These are phyloP conservation scores for Butyriboletus loyo DNA, from an alignment of 768 basidiomycete genomes.

Conservation along the genomic window DNA sequence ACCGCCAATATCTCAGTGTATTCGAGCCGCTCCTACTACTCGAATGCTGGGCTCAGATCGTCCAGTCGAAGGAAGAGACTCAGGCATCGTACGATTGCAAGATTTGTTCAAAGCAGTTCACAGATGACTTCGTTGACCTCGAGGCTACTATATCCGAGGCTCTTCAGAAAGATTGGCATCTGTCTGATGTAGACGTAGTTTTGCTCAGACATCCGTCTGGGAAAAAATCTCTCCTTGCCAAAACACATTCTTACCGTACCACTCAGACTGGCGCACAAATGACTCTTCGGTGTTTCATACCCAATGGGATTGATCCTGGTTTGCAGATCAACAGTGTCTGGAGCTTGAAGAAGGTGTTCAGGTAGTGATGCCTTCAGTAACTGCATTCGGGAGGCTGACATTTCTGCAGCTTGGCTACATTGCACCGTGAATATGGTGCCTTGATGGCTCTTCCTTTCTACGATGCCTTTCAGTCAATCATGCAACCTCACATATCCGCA, in stretches of 20 bases:
- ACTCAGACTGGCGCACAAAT: slow-evolving; percentile 49
- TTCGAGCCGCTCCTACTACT: slow-evolving; percentile 85
- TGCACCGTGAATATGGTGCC: slow-evolving; percentile 90
- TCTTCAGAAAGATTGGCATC: slow-evolving; percentile 66
- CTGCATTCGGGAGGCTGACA: slow-evolving; percentile 3
- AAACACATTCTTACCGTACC: slow-evolving; percentile 51
- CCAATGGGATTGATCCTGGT: slow-evolving; percentile 49
- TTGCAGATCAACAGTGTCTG: slow-evolving; percentile 66
- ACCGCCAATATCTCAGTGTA: slow-evolving; percentile 63
- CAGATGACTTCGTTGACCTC: slow-evolving; percentile 81
- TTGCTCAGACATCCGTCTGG: slow-evolving; percentile 61
- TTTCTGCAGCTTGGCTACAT: slow-evolving; percentile 71
- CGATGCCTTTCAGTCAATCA: slow-evolving; percentile 67
- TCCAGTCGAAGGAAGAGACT: slow-evolving; percentile 68
- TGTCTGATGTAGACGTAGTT: slow-evolving; percentile 85
- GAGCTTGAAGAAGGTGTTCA: slow-evolving; percentile 76
- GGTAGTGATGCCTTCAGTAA: slow-evolving; percentile 41
- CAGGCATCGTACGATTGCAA: slow-evolving; percentile 56
- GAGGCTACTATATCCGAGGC: slow-evolving; percentile 59
- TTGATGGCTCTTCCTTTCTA: slow-evolving; percentile 80
- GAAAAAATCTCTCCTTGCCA: slow-evolving; percentile 63
- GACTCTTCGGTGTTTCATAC: slow-evolving; percentile 54
- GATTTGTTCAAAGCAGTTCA: slow-evolving; percentile 64
- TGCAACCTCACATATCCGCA: slow-evolving; percentile 60
- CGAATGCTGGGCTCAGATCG: slow-evolving; percentile 89